phyloP scores from a whole-genome alignment of 495 filamentous ascomycete genomes.

The Neurospora sp. region DNA sequence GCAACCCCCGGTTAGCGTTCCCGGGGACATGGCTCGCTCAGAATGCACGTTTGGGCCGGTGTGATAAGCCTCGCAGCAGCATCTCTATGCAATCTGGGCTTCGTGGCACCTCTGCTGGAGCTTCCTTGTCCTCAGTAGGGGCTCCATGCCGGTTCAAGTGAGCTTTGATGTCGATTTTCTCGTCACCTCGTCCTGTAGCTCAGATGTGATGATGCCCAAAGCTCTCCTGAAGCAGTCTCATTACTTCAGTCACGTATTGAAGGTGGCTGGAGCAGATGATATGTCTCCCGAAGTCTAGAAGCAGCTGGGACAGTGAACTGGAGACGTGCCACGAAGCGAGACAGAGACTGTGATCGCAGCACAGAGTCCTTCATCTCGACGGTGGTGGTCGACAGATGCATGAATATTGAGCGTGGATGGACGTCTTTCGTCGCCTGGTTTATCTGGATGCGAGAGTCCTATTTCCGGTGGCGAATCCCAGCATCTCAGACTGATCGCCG shows the following conservation, averaged over 20 bases:
- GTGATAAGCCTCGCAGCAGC: not conserved
- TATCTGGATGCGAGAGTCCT: not conserved
- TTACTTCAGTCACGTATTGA: not conserved
- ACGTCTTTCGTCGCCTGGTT: not conserved
- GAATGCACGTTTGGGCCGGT: not conserved
- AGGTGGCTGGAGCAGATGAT: not conserved
- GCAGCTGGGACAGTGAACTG: not conserved
- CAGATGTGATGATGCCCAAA: not conserved
- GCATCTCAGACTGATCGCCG: not conserved
- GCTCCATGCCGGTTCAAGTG: not conserved
- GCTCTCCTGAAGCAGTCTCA: not conserved
- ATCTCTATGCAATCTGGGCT: not conserved
- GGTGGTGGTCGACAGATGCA: not conserved
- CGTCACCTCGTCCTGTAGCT: not conserved
- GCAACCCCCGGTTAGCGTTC: not conserved
- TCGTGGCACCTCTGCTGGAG: not conserved
- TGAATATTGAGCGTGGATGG: not conserved
- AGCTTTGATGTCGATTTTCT: not conserved
- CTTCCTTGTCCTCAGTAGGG: not conserved
- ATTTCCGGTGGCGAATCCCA: not conserved
- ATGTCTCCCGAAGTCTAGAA: not conserved
- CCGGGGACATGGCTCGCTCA: not conserved
- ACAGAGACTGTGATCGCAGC: not conserved
- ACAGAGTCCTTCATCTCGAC: not conserved
- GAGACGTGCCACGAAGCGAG: not conserved